Conservation (phyloP, 371 early-diverging fungal species). For the Mycotypha africana region DNA sequence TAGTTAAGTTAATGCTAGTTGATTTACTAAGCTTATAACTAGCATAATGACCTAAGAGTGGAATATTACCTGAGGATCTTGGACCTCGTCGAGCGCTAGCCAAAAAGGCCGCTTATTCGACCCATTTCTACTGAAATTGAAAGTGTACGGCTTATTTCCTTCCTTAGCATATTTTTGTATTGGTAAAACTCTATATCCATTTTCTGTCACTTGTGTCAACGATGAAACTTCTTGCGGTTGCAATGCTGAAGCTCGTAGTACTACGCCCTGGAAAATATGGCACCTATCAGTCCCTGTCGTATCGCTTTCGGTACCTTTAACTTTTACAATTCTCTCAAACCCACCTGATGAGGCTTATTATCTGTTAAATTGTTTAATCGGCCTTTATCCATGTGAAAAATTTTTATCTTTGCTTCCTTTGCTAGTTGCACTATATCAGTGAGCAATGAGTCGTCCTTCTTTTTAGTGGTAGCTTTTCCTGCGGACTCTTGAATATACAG, state of each 20-base stretch:
- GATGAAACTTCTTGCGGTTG: conserved; percentile 6
- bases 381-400: conserved; percentile 16
- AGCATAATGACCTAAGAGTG: not conserved
- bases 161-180: conserved; percentile 1
- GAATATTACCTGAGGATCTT: conserved; percentile 56
- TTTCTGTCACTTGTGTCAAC: not conserved
- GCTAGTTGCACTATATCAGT: conserved; percentile 8
- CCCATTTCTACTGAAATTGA: not conserved
- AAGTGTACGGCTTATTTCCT: not conserved
- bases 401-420: conserved; percentile 3
- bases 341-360: conserved; percentile 28
- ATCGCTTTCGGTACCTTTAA: no score
- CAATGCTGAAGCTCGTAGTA: conserved; percentile 12
- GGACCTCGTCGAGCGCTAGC: conserved; percentile 57
- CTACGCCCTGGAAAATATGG: conserved; percentile 24
- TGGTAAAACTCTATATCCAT: conserved; percentile 11
- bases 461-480: conserved; percentile 10
- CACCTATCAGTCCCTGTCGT: no score
- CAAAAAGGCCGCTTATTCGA: conserved; percentile 32
- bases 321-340: no score
- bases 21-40: no score
- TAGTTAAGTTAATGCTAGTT: not conserved
- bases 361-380: conserved; percentile 24
- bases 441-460: conserved; percentile 12
- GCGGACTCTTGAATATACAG: conserved; percentile 12